Conservation (phyloP, 495 filamentous ascomycete genomes). For the Clohesyomyces aquaticus region DNA sequence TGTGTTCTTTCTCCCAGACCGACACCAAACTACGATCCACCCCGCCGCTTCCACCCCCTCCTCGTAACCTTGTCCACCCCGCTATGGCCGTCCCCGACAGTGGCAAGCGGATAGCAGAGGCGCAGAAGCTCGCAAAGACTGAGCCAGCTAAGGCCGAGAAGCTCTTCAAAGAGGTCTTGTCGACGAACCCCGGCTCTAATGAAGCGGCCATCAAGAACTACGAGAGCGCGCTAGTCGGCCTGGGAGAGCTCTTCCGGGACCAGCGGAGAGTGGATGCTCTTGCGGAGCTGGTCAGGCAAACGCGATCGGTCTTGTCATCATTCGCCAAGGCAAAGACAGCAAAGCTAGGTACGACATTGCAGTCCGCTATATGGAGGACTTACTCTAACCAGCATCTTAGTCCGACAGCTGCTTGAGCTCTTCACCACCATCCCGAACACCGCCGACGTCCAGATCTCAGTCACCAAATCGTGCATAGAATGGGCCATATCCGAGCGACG, state of each 20-base stretch:
- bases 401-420: slow-evolving; percentile 95
- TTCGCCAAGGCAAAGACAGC: slow-evolving; percentile 99
- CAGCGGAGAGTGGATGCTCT: slow-evolving; percentile 79
- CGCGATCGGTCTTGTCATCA: slow-evolving; percentile 85
- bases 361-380: background rate
- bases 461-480: slow-evolving; percentile 98
- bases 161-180: slow-evolving; percentile 85
- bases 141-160: slow-evolving; percentile 78
- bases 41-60: slow-evolving; percentile 2
- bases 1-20: background rate
- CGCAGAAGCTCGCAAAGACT: slow-evolving; percentile 76
- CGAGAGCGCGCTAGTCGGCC: slow-evolving; percentile 76
- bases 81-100: slow-evolving; percentile 59
- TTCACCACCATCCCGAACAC: slow-evolving; percentile 92
- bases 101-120: slow-evolving; percentile 74
- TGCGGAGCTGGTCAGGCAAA: slow-evolving; percentile 86
- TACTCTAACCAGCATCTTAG: slow-evolving; percentile 50
- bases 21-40: background rate
- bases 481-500: slow-evolving; percentile 94
- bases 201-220: slow-evolving; percentile 87
- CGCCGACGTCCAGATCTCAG: slow-evolving; percentile 85
- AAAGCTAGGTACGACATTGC: slow-evolving; percentile 75
- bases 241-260: slow-evolving; percentile 92
- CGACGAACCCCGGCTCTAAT: slow-evolving; percentile 77
- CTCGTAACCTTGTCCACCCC: slow-evolving; percentile 25